phyloP scores from a whole-genome alignment of 2,329 filamentous ascomycete genomes.

The Capronia americana region DNA sequence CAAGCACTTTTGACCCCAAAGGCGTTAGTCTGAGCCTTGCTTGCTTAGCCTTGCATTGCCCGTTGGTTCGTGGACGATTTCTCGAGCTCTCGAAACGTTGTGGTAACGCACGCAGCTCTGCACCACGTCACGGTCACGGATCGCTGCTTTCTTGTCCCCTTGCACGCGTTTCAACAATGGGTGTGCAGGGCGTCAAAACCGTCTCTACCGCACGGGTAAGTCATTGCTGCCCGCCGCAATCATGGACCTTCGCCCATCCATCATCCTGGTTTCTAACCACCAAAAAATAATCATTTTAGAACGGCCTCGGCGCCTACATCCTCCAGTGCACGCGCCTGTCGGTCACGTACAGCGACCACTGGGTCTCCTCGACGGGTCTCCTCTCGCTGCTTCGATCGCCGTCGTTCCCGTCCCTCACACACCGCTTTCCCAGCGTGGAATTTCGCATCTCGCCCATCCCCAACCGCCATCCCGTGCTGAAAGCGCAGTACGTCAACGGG shows the following conservation, averaged over 20 bases:
- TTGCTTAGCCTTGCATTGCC: not conserved
- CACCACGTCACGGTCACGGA: not conserved
- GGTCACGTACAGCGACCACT: constrained; percentile 97
- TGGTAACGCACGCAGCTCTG: not conserved
- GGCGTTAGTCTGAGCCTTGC: not conserved
- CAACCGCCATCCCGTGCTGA: constrained; percentile 85
- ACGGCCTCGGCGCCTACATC: constrained; percentile 95
- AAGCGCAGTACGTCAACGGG: constrained; percentile 92
- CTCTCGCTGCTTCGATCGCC: constrained; percentile 65
- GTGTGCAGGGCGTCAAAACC: constrained; percentile 57
- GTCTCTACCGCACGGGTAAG: constrained; percentile 64
- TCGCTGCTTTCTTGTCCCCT: not conserved
- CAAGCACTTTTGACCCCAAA: no score
- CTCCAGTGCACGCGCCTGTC: constrained; percentile 95
- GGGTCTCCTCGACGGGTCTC: constrained; percentile 92
- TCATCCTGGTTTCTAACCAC: constrained; percentile 4
- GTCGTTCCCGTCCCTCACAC: constrained; percentile 75
- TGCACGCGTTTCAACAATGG: constrained; percentile 44
- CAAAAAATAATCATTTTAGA: no score
- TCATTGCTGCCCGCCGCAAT: constrained; percentile 18
- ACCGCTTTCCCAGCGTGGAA: constrained; percentile 84
- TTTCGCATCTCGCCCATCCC: constrained; percentile 89
- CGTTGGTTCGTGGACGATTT: not conserved
- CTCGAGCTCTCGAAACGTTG: not conserved
- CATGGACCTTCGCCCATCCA: not conserved